Conservation (phyloP, 805 yeast species). For the Zygoascus ofunaensis region DNA sequence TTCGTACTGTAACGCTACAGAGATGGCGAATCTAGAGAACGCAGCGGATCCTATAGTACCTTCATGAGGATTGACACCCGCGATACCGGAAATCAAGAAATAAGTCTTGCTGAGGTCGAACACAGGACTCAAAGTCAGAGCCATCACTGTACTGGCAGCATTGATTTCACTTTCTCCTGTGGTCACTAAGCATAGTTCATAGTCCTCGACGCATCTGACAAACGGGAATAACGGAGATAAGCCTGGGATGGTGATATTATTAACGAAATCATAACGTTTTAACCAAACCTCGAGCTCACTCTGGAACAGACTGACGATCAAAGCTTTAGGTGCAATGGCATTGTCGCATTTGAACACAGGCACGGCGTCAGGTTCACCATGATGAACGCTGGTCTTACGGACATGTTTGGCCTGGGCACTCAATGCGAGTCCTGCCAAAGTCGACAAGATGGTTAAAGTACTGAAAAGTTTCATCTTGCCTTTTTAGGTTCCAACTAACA, state of each 20-base stretch:
- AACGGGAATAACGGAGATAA: conserved; percentile 51
- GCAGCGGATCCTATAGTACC: conserved; percentile 55
- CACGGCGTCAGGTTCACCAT: neutral
- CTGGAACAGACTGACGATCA: conserved; percentile 48
- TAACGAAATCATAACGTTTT: conserved; percentile 36
- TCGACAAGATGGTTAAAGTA: neutral
- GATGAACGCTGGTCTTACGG: neutral
- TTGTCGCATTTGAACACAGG: conserved; percentile 5
- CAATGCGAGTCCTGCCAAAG: neutral
- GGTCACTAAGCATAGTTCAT: conserved; percentile 49
- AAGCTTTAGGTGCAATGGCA: conserved; percentile 38
- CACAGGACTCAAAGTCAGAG: conserved; percentile 43
- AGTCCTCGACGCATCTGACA: conserved; percentile 46
- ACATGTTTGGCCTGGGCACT: conserved; percentile 1
- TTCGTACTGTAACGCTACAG: conserved; percentile 51
- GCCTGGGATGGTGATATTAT: conserved; percentile 58
- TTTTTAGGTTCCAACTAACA: too few species aligned
- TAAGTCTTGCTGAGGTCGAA: conserved; percentile 53
- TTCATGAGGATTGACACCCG: conserved; percentile 49
- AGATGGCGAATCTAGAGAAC: conserved; percentile 52
- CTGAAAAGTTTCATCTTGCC: neutral
- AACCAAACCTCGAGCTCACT: conserved; percentile 48
- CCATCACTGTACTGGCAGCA: conserved; percentile 51
- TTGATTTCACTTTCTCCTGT: conserved; percentile 66
- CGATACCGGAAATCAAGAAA: conserved; percentile 57